phyloP scores from a whole-genome alignment of 768 basidiomycete genomes.

The Lactarius trivialis region DNA sequence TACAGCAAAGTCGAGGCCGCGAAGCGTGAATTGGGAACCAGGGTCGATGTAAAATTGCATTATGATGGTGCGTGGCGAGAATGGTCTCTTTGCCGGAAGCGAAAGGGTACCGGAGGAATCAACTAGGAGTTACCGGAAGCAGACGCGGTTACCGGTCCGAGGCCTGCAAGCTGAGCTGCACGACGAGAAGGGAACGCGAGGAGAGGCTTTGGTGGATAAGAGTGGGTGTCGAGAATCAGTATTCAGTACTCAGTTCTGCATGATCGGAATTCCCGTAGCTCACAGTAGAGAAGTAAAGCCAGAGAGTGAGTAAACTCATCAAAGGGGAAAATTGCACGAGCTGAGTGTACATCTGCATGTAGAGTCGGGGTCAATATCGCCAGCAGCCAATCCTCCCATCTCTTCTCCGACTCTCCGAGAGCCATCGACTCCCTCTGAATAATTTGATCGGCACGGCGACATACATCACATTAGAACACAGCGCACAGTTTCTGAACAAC shows the following conservation, averaged over 20 bases:
- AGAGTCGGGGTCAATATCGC: not conserved
- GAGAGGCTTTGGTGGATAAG: constrained; percentile 11
- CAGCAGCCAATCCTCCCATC: not conserved
- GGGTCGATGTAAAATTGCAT: constrained; percentile 16
- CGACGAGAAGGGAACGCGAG: too few relatives aligned
- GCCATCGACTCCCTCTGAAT: not conserved
- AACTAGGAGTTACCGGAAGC: constrained; percentile 4
- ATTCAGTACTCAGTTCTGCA: not conserved
- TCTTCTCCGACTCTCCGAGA: not conserved
- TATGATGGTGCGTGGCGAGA: constrained; percentile 5
- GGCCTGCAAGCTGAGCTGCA: constrained; percentile 2
- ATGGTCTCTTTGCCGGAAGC: constrained; percentile 17
- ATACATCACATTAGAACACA: not conserved
- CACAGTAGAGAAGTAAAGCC: not conserved
- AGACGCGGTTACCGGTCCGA: constrained; percentile 9
- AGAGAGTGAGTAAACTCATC: not conserved
- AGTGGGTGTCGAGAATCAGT: not conserved
- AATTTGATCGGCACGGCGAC: constrained; percentile 4
- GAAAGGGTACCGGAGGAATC: constrained; percentile 11
- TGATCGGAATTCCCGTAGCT: not conserved
- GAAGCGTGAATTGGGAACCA: constrained; percentile 20
- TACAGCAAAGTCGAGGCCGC: constrained; percentile 21
- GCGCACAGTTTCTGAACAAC: not conserved
- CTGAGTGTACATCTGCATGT: too few relatives aligned
- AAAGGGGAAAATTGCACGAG: not conserved